These are phyloP conservation scores for Corymbia calophylla DNA, from an alignment of 441 rosid genomes.

Conservation along the genomic window DNA sequence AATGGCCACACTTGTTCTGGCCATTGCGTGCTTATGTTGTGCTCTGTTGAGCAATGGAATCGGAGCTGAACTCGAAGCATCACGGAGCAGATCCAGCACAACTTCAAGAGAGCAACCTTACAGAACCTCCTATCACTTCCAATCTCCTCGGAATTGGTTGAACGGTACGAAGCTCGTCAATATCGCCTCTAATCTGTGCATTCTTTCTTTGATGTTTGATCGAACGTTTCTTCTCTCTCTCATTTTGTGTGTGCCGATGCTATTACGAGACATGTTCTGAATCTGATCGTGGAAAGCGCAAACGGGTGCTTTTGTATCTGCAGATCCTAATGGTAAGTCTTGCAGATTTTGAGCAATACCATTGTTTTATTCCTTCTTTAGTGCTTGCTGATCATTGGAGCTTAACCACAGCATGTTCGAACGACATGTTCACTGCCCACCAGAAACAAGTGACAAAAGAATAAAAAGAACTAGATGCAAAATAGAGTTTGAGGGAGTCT, in stretches of 20 bases:
- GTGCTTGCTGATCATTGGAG: not conserved
- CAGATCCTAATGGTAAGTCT: constrained; percentile 66
- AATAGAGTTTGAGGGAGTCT: not conserved
- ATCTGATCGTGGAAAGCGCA: constrained; percentile 2
- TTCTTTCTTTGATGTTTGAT: not conserved
- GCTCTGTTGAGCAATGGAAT: constrained; percentile 10
- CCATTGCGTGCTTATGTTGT: constrained; percentile 8
- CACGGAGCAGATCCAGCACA: constrained; percentile 11
- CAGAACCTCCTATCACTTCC: constrained; percentile 55
- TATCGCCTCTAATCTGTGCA: not conserved
- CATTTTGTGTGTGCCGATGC: not conserved
- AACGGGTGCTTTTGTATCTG: not conserved
- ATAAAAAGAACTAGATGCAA: not conserved
- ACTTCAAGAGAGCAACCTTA: constrained; percentile 20
- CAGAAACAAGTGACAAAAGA: not conserved
- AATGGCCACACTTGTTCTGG: not conserved
- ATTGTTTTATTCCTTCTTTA: not conserved
- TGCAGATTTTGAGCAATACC: not conserved
- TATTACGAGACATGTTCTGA: not conserved
- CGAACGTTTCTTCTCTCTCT: not conserved
- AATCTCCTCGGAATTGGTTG: constrained; percentile 48
- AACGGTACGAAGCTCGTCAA: constrained; percentile 25
- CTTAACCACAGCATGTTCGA: not conserved
- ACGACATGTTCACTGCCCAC: not conserved
- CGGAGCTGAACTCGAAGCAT: not conserved